A percentile compares a stretch with the other conserved stretches of the same genome.
Conservation (phyloP, 2,329 filamentous ascomycete species). For the Alternaria alternata region DNA sequence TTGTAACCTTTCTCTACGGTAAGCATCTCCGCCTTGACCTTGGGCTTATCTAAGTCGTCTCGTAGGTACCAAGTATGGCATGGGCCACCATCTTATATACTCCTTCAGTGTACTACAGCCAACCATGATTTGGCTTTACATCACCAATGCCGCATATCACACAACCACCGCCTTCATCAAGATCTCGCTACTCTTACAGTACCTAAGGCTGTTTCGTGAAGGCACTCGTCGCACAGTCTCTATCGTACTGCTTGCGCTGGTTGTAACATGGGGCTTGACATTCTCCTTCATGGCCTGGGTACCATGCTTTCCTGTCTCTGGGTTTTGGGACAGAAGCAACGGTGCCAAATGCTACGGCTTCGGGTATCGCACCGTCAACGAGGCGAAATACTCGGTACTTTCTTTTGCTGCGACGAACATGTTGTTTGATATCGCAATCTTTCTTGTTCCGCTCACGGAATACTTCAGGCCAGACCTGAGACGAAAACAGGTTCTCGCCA, state of each 20-base stretch:
- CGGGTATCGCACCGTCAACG: constrained; percentile 22
- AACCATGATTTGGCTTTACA: constrained; percentile 36
- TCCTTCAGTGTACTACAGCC: constrained; percentile 16
- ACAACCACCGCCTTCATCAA: constrained; percentile 44
- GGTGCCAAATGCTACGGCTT: constrained; percentile 39
- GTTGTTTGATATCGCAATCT: constrained; percentile 40
- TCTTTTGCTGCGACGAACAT: constrained; percentile 42
- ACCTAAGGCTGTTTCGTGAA: constrained; percentile 42
- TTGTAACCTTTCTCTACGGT: constrained; percentile 34
- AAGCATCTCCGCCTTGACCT: background rate
- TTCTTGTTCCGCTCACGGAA: constrained; percentile 38
- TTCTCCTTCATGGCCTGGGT: constrained; percentile 45
- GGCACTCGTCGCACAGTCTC: constrained; percentile 27
- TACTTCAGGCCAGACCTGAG: constrained; percentile 32
- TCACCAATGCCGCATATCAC: constrained; percentile 38
- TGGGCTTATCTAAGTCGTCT: constrained; percentile 9
- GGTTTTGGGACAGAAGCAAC: constrained; percentile 25
- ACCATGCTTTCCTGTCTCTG: constrained; percentile 37
- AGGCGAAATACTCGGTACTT: constrained; percentile 29
- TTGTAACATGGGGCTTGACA: constrained; percentile 37
- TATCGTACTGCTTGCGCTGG: constrained; percentile 23
- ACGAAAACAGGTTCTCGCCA: constrained; percentile 35
- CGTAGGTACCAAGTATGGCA: constrained; percentile 34
- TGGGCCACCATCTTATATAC: constrained; percentile 43
- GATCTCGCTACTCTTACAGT: constrained; percentile 46